These are phyloP conservation scores for Skeletonema menzelii DNA, from an alignment of 108 stramenopile species.

Conservation along the genomic window DNA sequence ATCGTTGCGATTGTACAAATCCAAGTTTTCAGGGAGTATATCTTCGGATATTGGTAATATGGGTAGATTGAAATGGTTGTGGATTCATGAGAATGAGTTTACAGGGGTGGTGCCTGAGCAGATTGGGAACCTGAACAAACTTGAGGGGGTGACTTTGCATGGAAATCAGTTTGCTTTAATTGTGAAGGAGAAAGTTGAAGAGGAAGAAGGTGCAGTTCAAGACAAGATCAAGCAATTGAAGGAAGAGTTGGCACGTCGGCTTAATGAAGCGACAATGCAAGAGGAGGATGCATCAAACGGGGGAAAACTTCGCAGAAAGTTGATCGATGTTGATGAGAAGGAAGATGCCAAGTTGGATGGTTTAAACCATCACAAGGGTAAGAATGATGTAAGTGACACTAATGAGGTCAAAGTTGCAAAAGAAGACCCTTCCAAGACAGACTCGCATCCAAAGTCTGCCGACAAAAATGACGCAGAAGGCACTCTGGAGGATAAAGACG, in stretches of 20 bases:
- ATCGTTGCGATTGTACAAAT: constrained; percentile 33
- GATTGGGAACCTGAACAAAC: constrained; percentile 11
- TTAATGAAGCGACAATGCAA: not conserved
- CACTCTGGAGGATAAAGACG: not conserved
- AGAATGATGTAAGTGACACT: too few relatives aligned
- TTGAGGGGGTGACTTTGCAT: constrained; percentile 45
- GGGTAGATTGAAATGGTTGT: constrained; percentile 35
- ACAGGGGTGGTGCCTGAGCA: constrained; percentile 21
- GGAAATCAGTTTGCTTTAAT: constrained; percentile 29
- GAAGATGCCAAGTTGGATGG: not conserved
- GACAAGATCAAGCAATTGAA: too few relatives aligned
- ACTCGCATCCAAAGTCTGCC: not conserved
- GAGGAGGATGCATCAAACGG: not conserved
- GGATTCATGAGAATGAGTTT: constrained; percentile 47
- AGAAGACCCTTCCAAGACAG: not conserved
- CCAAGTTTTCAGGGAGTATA: constrained; percentile 26
- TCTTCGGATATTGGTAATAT: constrained; percentile 19
- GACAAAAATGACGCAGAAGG: not conserved
- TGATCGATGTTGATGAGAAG: not conserved
- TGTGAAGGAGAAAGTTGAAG: not conserved
- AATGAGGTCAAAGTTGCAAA: not conserved
- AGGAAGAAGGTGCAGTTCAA: not conserved
- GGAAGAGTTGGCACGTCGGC: too few relatives aligned
- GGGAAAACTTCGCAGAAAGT: not conserved
- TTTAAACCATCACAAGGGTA: too few relatives aligned